A percentile compares a stretch with the other conserved stretches of the same genome.
Conservation (phyloP, 2,329 filamentous ascomycete species). For the Graphilbum ipis-grandicollis region DNA sequence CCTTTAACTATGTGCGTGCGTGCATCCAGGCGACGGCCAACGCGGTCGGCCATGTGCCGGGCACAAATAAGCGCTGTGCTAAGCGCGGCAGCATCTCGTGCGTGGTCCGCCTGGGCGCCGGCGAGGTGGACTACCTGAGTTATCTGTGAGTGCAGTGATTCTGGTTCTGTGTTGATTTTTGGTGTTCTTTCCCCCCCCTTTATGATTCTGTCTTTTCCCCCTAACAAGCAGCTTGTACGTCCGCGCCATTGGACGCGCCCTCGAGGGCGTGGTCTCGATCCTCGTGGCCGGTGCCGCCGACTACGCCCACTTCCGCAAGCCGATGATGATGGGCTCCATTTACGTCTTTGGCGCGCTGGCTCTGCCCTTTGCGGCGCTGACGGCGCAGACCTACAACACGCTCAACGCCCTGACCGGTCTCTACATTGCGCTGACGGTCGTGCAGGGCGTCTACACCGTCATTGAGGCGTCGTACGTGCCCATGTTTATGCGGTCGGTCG, state of each 20-base stretch:
- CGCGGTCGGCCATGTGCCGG: constrained; percentile 1
- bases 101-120: not conserved
- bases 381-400: not conserved
- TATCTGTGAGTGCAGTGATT: not conserved
- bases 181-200: too few species aligned
- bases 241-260: constrained; percentile 1
- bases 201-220: too few species aligned
- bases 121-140: constrained; percentile 3
- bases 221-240: not conserved
- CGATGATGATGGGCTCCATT: constrained; percentile 4
- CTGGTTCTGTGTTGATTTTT: too few species aligned
- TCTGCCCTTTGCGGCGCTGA: constrained; percentile 2
- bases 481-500: constrained; percentile 3
- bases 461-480: constrained; percentile 3
- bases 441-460: constrained; percentile 3
- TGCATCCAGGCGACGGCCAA: constrained; percentile 3
- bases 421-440: constrained; percentile 1
- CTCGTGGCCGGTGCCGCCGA: constrained; percentile 1
- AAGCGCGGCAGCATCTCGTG: constrained; percentile 1
- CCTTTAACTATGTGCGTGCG: constrained; percentile 3
- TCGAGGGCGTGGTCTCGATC: constrained; percentile 3
- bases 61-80: not conserved
- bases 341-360: constrained; percentile 3
- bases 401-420: constrained; percentile 1
- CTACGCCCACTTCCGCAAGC: constrained; percentile 1